Evolutionary conservation across 129 eudicot genomes (phyloP), one percentile per base, ranked within the genome.

Genomic region (Silybum marianum): DNA sequence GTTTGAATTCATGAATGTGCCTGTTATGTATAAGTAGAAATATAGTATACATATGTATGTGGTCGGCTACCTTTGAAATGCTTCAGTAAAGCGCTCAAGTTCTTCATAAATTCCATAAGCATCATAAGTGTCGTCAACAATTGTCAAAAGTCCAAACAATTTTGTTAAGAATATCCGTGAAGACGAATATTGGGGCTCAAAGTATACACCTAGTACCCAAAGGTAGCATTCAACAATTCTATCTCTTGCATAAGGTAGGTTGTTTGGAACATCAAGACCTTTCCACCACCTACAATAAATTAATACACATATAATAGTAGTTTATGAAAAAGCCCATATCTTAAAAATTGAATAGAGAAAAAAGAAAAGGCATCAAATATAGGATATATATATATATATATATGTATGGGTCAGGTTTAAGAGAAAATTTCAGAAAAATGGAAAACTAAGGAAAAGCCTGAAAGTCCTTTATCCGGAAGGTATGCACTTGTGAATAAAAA

Each of bases 121-220:
- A 8, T 74, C 67, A 74, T 44, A 74, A 74, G 78, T 74, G 67
- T 74, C 78, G 9, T 74, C 78, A 46, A 74, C 12, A 74, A 14
- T 1, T 0, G 67, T 46, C 12, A 24, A 6, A 0, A 46, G 7
- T 74, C 8, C 38, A 6, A 25, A 0, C 39, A 74, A 3, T 46
- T 74, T 74, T 4, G 78, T 12, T 16, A 74, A 25, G 67, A 46
- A 25, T 11, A 46, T n/a, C 18, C 78, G 48, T 13, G 40, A 62
- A 13, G 26, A 21, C 14, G 78, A 74, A 46, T 74, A 74, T 44
- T 24, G 51, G 26, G 78, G 42, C 42, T 38, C 42, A 38, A 38
- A 38, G 42, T 38, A 38, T 38, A 38, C 1, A 38, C 42, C 42
- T 63, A 25, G 16, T 14, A 38, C 78, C 78, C 78, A 44, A 74